Conservation (phyloP, 139 green algal genomes). For the Chlorella ohadii region DNA sequence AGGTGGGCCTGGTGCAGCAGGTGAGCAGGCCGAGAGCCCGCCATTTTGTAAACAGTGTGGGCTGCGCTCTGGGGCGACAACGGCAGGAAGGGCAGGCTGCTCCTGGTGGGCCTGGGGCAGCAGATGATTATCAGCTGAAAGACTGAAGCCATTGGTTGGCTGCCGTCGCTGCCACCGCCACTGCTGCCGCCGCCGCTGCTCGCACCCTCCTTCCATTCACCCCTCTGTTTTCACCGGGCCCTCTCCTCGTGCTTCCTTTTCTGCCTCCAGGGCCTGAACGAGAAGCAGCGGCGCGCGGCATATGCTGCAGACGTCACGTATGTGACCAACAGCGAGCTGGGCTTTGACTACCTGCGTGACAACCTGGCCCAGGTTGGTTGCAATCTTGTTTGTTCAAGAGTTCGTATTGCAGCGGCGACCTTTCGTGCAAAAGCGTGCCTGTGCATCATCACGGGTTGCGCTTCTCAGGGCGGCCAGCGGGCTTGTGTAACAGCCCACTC, state of each 20-base stretch:
- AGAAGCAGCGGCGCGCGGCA: conserved; percentile 75
- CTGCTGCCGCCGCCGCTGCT: neutral
- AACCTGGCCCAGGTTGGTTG: conserved; percentile 94
- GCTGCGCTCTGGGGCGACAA: too few species aligned
- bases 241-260: too few species aligned
- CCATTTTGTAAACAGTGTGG: too few species aligned
- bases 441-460: too few species aligned
- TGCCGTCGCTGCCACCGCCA: neutral
- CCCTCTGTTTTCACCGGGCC: neutral
- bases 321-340: conserved; percentile 98
- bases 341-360: conserved; percentile 98
- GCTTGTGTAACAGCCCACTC: too few species aligned
- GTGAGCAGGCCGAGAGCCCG: too few species aligned
- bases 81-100: too few species aligned
- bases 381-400: too few species aligned
- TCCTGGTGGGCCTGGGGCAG: neutral
- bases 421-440: too few species aligned
- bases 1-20: conserved; percentile 87
- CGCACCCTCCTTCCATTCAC: neutral
- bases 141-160: neutral
- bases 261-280: conserved; percentile 64
- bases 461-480: too few species aligned
- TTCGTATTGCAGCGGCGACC: too few species aligned
- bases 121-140: neutral
- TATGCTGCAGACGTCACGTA: conserved; percentile 96